Evolutionary conservation across 176 grass and related monocot species (phyloP).

Genomic region (Carex kokanica): DNA sequence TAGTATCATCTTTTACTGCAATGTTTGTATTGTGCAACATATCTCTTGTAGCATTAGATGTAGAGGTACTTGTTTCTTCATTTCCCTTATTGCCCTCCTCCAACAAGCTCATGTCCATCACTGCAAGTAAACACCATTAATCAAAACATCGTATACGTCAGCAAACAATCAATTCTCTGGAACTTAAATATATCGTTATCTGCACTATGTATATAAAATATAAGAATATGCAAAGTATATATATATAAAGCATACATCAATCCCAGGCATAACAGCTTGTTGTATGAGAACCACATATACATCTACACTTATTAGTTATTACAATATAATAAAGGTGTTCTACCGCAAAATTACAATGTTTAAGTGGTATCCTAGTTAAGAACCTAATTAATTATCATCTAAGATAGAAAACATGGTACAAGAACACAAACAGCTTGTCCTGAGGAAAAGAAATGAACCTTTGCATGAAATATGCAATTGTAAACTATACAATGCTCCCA

Average conservation of each 20-base stretch:
- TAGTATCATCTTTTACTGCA: constrained; percentile 22
- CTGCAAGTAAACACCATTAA: constrained; percentile 16
- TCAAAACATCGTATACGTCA: not conserved
- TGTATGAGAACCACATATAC: constrained; percentile 21
- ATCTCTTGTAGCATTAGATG: constrained; percentile 13
- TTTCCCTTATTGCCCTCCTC: constrained; percentile 27
- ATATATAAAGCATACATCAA: constrained; percentile 3
- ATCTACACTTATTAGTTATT: constrained; percentile 9
- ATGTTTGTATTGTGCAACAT: constrained; percentile 16
- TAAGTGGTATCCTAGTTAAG: not conserved
- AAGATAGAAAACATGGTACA: not conserved
- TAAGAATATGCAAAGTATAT: not conserved
- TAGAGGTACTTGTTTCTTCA: constrained; percentile 20
- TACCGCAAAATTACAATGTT: not conserved
- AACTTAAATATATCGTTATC: not conserved
- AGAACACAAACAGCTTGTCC: not conserved
- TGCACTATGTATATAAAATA: not conserved
- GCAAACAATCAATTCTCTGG: constrained; percentile 6
- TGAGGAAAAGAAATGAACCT: not conserved
- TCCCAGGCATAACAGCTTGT: not conserved
- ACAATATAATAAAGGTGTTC: not conserved
- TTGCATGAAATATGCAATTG: not conserved
- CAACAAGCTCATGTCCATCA: constrained; percentile 26
- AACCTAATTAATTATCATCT: not conserved
- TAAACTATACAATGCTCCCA: not conserved